A percentile compares a stretch with the other conserved stretches of the same genome.
phyloP scores from a whole-genome alignment of 2,329 filamentous ascomycete species.

The Sphaerulina vaccinii region DNA sequence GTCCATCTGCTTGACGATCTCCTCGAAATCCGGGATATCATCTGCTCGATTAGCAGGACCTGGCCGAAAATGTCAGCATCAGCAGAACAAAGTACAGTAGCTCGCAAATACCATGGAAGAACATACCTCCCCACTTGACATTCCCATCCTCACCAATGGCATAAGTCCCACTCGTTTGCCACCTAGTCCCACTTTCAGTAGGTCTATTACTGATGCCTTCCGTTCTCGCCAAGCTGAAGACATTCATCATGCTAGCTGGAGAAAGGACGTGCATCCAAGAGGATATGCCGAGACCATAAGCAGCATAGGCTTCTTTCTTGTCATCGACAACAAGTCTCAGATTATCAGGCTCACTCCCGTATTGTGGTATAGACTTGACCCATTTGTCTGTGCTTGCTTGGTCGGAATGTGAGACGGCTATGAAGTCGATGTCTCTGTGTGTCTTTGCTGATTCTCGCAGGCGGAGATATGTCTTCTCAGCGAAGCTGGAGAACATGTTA shows the following conservation, averaged over 20 bases:
- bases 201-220: conserved; percentile 67
- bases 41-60: conserved; percentile 50
- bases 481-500: conserved; percentile 47
- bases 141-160: conserved; percentile 55
- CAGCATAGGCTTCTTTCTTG: conserved; percentile 56
- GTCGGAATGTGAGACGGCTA: conserved; percentile 63
- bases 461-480: conserved; percentile 46
- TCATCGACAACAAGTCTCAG: conserved; percentile 61
- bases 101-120: too few relatives aligned
- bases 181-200: conserved; percentile 64
- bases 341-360: conserved; percentile 57
- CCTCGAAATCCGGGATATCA: conserved; percentile 55
- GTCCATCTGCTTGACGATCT: conserved; percentile 38
- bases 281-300: conserved; percentile 58
- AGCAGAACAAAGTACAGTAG: neutral
- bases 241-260: conserved; percentile 57
- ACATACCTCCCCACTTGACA: conserved; percentile 52
- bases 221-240: conserved; percentile 57
- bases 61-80: neutral
- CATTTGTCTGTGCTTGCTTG: conserved; percentile 56
- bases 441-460: conserved; percentile 54
- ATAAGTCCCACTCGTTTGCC: conserved; percentile 68
- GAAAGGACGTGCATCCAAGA: conserved; percentile 63
- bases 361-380: conserved; percentile 45
- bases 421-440: conserved; percentile 54